phyloP scores from a whole-genome alignment of 768 basidiomycete species.

The Tylopilus felleus region DNA sequence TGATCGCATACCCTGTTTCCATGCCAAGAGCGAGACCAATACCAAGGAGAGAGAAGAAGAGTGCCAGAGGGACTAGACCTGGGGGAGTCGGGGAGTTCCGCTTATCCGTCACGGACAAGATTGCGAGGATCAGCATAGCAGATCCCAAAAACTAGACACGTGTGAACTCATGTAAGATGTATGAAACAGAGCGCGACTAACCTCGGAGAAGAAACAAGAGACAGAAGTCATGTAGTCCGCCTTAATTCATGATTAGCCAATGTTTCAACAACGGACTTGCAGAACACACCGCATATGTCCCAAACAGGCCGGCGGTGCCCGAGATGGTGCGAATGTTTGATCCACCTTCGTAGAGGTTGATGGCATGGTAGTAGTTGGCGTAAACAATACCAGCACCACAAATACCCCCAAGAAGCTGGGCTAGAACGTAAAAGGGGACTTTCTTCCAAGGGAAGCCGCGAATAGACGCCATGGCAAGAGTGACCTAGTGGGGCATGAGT shows the following conservation, averaged over 20 bases:
- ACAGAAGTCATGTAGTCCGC: constrained; percentile 42
- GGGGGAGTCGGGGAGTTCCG: constrained; percentile 45
- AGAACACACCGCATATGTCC: constrained; percentile 54
- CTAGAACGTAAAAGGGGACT: constrained; percentile 65
- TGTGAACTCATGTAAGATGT: neutral
- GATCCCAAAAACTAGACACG: constrained; percentile 49
- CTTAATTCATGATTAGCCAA: constrained; percentile 23
- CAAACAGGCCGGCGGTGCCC: constrained; percentile 56
- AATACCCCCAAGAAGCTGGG: constrained; percentile 60
- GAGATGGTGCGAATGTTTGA: constrained; percentile 49
- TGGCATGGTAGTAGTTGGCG: constrained; percentile 64
- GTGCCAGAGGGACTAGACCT: constrained; percentile 50
- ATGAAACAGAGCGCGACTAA: constrained; percentile 6
- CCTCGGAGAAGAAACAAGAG: constrained; percentile 47
- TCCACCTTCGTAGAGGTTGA: constrained; percentile 61
- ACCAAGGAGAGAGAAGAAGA: constrained; percentile 59
- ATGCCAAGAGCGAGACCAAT: constrained; percentile 57
- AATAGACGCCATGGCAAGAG: constrained; percentile 63
- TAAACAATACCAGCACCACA: constrained; percentile 57
- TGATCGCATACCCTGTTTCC: constrained; percentile 64
- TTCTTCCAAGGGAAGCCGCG: constrained; percentile 79
- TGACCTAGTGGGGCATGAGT: constrained; percentile 46
- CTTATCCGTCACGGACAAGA: constrained; percentile 54
- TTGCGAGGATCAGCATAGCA: constrained; percentile 49
- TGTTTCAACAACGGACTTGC: neutral